Evolutionary conservation across 192 early-diverging fungal species (phyloP).

Genomic region (Gonapodya prolifera): DNA sequence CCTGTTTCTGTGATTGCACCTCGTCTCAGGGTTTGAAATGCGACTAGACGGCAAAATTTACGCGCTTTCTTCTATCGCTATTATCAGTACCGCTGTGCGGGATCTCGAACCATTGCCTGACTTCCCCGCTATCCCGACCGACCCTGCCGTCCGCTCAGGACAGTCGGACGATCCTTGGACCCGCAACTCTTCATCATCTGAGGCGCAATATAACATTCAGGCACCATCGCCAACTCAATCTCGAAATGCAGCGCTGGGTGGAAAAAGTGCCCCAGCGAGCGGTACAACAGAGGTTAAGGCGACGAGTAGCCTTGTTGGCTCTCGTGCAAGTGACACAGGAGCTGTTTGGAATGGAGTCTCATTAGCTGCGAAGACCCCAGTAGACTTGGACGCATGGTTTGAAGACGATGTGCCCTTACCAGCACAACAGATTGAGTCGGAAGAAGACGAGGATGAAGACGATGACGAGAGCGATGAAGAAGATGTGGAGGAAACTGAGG

Average conservation of each 20-base stretch:
- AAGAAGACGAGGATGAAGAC: not conserved
- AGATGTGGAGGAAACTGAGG: not conserved
- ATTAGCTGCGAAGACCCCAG: not conserved
- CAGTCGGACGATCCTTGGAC: not conserved
- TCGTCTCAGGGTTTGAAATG: not conserved
- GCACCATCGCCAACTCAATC: not conserved
- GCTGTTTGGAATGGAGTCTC: not conserved
- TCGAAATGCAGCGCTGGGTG: not conserved
- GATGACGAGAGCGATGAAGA: not conserved
- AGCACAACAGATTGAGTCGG: not conserved
- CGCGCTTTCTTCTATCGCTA: conserved; percentile 53
- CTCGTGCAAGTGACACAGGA: not conserved
- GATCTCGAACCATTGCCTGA: conserved; percentile 72
- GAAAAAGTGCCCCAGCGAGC: not conserved
- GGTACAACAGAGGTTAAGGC: not conserved
- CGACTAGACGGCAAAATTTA: conserved; percentile 23
- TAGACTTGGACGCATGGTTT: conserved; percentile 2
- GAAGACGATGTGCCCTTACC: not conserved
- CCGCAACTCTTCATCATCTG: not conserved
- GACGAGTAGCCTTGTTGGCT: not conserved
- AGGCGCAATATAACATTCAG: not conserved
- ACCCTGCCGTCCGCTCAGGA: conserved; percentile 28
- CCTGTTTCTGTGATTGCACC: conserved; percentile 3
- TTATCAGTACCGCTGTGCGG: conserved; percentile 33
- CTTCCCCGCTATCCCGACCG: conserved; percentile 52